These are phyloP conservation scores for Daedalea quercina DNA, from an alignment of 768 basidiomycete species.

Conservation along the genomic window DNA sequence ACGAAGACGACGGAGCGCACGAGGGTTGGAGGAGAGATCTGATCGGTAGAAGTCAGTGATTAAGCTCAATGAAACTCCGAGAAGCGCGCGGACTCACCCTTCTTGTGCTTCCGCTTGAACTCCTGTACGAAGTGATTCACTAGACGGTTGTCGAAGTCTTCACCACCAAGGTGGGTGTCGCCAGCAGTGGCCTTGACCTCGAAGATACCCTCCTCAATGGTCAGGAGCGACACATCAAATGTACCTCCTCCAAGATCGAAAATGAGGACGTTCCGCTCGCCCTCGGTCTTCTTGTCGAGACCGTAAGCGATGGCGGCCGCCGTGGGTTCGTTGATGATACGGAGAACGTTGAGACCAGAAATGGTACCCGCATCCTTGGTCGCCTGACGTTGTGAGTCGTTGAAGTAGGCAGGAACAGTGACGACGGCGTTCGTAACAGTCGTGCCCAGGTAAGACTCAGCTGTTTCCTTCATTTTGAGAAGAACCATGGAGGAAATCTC, in stretches of 20 bases:
- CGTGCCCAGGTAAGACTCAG: conserved; percentile 91
- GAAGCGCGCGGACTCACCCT: conserved; percentile 41
- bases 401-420: conserved; percentile 97
- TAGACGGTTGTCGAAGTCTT: conserved; percentile 97
- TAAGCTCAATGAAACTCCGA: conserved; percentile 5
- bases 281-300: conserved; percentile 87
- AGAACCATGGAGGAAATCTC: conserved; percentile 99
- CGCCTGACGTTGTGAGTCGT: conserved; percentile 97
- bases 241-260: conserved; percentile 99
- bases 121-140: conserved; percentile 96
- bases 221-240: conserved; percentile 94
- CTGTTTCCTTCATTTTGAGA: conserved; percentile 96
- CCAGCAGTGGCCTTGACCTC: conserved; percentile 98
- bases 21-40: conserved; percentile 88
- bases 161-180: conserved; percentile 97
- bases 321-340: conserved; percentile 99
- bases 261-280: conserved; percentile 94
- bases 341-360: conserved; percentile 89
- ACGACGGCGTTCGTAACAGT: conserved; percentile 87
- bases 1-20: conserved; percentile 94
- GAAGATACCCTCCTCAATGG: conserved; percentile 96
- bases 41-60: conserved; percentile 7
- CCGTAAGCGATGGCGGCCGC: conserved; percentile 98
- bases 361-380: conserved; percentile 98
- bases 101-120: conserved; percentile 98